These are phyloP conservation scores for Xylariaceae sp. DNA, from an alignment of 2,329 filamentous ascomycete species.

Conservation along the genomic window DNA sequence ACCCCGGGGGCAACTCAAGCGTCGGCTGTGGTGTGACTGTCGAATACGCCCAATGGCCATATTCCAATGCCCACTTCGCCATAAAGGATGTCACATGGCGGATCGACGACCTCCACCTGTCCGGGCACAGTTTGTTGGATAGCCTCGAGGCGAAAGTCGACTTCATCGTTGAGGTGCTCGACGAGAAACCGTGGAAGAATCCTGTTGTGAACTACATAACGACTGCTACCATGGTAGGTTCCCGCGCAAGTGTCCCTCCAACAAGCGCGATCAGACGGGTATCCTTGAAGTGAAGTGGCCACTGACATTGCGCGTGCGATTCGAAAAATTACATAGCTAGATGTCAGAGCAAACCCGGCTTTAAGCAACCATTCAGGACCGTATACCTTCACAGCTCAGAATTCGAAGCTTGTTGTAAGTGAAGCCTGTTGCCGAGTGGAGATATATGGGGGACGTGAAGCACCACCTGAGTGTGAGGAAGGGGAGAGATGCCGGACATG, in stretches of 20 bases:
- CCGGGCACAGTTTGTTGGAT: conserved; percentile 7
- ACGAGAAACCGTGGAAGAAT: conserved; percentile 13
- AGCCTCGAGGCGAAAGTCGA: conserved; percentile 13
- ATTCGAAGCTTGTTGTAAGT: conserved; percentile 5
- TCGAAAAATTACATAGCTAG: conserved; percentile 8
- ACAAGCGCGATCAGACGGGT: neutral
- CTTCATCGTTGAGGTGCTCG: conserved; percentile 9
- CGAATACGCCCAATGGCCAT: conserved; percentile 15
- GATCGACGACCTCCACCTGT: conserved; percentile 10
- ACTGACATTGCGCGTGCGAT: too few species aligned
- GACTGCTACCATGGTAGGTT: conserved; percentile 13
- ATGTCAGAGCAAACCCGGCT: conserved; percentile 12
- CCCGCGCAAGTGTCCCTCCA: neutral
- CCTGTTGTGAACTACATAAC: conserved; percentile 14
- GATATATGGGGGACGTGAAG: too few species aligned
- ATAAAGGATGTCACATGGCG: conserved; percentile 17
- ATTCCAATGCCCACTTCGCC: conserved; percentile 12
- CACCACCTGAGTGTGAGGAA: too few species aligned
- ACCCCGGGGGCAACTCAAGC: conserved; percentile 10
- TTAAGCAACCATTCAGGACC: conserved; percentile 12
- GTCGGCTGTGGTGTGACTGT: conserved; percentile 17
- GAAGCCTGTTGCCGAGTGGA: neutral
- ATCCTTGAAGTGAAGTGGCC: too few species aligned
- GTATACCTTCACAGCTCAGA: conserved; percentile 10
- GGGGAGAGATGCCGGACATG: too few species aligned